Base-by-base conservation (phyloP, 2,329 filamentous ascomycete genomes). In the Xylariaceae sp. region DNA sequence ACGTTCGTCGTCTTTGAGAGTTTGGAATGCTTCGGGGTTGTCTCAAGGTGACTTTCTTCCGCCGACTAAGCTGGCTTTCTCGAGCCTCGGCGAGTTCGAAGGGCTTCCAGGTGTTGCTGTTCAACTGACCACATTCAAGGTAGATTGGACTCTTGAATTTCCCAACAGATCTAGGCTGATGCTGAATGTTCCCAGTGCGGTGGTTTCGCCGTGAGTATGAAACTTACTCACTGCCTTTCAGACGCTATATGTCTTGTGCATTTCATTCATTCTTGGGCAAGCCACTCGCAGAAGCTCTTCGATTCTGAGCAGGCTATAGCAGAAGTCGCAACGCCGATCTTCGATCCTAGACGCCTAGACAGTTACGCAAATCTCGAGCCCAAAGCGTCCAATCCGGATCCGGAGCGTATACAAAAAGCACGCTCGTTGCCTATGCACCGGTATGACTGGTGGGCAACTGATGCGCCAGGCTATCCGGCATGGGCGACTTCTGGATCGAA, bases 361-460 rank as follows among this genome's bases (percentile, higher is more conserved):
- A 54, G 37, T 22, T 60, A 64, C 14, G 64, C 67, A 2, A 41
- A 54, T 20, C 47, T 62, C 12, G 40, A 50, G 21, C 55, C 59
- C 3, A 53, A 56, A 14, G 40, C 25, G 1, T 37, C 51, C 1
- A 54, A 55, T 4, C 54, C 64, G 1, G 54, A 64, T n/a, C 45
- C 60, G 3, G 49, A 60, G 5, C 52, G 57, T 5, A 40, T 64
- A 17, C 47, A 53, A 0, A 55, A 49, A 22, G 68, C 69, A 4
- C 59, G 67, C 6, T 51, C 55, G 2, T 54, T 77, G 5, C 72
- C 73, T 1, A 58, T 71, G 43, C 67, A 75, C 50, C 66, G 73
- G 6, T 75, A 66, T 45, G 69, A 75, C 57, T 75, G 72, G 68
- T 77, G 70, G 69, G 60, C 58, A 22, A 53, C 43, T 5, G 53